A percentile compares a stretch with the other conserved stretches of the same genome.
phyloP scores from a whole-genome alignment of 2,329 filamentous ascomycete genomes.

The Dothistroma pini region DNA sequence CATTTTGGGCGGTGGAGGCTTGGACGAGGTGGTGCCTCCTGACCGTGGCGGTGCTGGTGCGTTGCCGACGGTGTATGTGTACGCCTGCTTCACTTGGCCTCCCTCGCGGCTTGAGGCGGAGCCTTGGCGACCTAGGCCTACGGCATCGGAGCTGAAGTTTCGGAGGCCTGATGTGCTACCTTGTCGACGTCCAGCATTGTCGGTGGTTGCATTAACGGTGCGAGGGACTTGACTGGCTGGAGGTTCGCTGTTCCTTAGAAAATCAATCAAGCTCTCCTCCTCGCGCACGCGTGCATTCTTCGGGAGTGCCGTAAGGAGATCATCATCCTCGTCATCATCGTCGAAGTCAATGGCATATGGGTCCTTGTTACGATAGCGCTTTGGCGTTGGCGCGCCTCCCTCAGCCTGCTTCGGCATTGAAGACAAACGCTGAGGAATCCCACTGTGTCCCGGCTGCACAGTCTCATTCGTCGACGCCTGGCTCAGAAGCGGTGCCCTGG shows the following conservation, averaged over 20 bases:
- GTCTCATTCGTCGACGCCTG: slow-evolving; percentile 10
- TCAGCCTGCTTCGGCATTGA: slow-evolving; percentile 2
- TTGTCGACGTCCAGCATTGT: background rate
- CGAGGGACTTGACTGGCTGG: slow-evolving; percentile 37
- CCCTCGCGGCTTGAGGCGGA: slow-evolving; percentile 13
- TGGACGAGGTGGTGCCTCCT: slow-evolving; percentile 13
- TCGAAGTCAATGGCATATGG: slow-evolving; percentile 83
- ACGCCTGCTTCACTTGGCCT: slow-evolving; percentile 3
- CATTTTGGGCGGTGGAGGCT: slow-evolving; percentile 12
- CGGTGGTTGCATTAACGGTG: background rate
- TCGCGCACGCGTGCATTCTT: slow-evolving; percentile 33
- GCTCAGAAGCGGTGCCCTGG: slow-evolving; percentile 31
- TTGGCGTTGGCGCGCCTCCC: slow-evolving; percentile 45
- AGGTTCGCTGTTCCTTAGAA: slow-evolving; percentile 66
- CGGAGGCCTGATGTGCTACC: slow-evolving; percentile 12
- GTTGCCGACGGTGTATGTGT: slow-evolving; percentile 1
- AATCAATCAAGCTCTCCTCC: slow-evolving; percentile 69
- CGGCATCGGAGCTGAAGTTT: slow-evolving; percentile 18
- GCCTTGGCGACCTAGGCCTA: slow-evolving; percentile 15
- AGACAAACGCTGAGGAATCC: slow-evolving; percentile 15
- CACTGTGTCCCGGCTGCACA: slow-evolving; percentile 18
- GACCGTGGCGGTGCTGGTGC: slow-evolving; percentile 4
- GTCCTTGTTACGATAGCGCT: slow-evolving; percentile 74
- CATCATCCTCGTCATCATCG: slow-evolving; percentile 48
- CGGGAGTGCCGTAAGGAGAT: slow-evolving; percentile 48